A percentile compares a stretch with the other conserved stretches of the same genome.
Evolutionary conservation across 2,329 filamentous ascomycete genomes (phyloP).

Genomic region (Blastomyces percursus): DNA sequence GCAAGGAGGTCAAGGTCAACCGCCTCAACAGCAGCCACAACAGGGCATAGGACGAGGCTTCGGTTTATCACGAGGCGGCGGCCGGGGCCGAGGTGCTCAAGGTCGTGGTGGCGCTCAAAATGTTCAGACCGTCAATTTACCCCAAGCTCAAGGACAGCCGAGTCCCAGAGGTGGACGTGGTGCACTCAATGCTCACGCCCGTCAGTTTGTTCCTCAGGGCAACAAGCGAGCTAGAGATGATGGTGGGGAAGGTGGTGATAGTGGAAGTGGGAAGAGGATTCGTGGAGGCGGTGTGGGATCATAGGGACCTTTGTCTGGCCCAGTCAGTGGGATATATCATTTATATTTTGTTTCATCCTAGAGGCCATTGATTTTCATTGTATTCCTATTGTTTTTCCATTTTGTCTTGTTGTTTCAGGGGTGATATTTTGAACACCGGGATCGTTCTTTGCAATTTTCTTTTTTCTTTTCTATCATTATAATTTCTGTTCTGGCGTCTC

Average conservation of each 20-base stretch:
- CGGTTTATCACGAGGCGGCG: slow-evolving; percentile 32
- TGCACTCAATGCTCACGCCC: slow-evolving; percentile 40
- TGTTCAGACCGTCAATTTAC: slow-evolving; percentile 28
- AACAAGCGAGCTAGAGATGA: slow-evolving; percentile 48
- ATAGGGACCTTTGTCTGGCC: slow-evolving; percentile 14
- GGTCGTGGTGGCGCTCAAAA: slow-evolving; percentile 36
- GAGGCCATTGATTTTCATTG: slow-evolving; percentile 6
- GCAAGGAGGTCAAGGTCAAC: slow-evolving; percentile 20
- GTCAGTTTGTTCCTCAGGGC: slow-evolving; percentile 47
- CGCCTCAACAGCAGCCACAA: slow-evolving; percentile 22
- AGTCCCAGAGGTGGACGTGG: slow-evolving; percentile 26
- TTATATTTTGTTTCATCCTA: slow-evolving; percentile 12
- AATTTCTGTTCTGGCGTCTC: background rate
- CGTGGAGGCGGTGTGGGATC: slow-evolving; percentile 28
- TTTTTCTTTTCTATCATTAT: background rate
- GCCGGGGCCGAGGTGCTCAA: slow-evolving; percentile 31
- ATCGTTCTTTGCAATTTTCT: background rate
- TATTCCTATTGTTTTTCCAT: slow-evolving; percentile 3
- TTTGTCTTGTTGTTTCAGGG: background rate
- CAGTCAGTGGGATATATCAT: slow-evolving; percentile 6
- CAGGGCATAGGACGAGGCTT: slow-evolving; percentile 26
- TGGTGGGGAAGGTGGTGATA: slow-evolving; percentile 27
- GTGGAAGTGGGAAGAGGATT: slow-evolving; percentile 38
- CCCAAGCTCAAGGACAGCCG: slow-evolving; percentile 22
- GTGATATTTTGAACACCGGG: background rate